phyloP scores from a whole-genome alignment of 2,329 filamentous ascomycete species.

The Claviceps spartinae region DNA sequence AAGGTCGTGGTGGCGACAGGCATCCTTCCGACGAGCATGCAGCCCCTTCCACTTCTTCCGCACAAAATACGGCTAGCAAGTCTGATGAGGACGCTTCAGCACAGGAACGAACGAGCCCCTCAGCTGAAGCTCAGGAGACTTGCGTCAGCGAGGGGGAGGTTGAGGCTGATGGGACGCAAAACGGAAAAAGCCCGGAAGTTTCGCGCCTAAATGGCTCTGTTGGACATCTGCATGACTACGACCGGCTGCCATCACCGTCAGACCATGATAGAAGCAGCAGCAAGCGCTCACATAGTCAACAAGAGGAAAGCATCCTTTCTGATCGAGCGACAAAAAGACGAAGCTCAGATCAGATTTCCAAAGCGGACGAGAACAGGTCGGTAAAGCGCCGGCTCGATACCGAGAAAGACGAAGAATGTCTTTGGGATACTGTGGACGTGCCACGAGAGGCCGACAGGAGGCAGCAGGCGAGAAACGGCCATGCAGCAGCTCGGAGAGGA shows the following conservation, averaged over 20 bases:
- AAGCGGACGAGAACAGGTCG: not conserved
- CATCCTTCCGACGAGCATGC: not conserved
- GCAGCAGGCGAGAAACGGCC: not conserved
- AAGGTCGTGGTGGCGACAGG: not conserved
- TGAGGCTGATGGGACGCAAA: not conserved
- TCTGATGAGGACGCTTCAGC: not conserved
- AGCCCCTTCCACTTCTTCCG: not conserved
- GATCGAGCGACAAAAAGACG: not conserved
- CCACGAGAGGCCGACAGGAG: conserved; percentile 6
- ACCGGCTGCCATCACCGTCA: not conserved
- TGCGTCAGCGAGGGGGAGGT: too few species aligned
- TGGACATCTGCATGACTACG: not conserved
- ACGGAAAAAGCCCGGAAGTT: not conserved
- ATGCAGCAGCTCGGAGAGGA: conserved; percentile 4
- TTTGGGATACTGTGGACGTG: conserved; percentile 5
- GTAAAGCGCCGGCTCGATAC: conserved; percentile 16
- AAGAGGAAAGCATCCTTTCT: not conserved
- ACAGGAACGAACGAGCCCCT: not conserved
- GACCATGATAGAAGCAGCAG: not conserved
- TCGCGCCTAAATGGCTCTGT: not conserved
- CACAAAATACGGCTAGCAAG: not conserved
- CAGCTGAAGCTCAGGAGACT: not conserved
- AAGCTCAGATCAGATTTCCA: not conserved
- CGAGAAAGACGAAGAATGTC: conserved; percentile 14
- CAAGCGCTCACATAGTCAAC: not conserved